A percentile compares a stretch with the other conserved stretches of the same genome.
Evolutionary conservation across 345 rosid genomes (phyloP).

Genomic region (Salix dunnii): DNA sequence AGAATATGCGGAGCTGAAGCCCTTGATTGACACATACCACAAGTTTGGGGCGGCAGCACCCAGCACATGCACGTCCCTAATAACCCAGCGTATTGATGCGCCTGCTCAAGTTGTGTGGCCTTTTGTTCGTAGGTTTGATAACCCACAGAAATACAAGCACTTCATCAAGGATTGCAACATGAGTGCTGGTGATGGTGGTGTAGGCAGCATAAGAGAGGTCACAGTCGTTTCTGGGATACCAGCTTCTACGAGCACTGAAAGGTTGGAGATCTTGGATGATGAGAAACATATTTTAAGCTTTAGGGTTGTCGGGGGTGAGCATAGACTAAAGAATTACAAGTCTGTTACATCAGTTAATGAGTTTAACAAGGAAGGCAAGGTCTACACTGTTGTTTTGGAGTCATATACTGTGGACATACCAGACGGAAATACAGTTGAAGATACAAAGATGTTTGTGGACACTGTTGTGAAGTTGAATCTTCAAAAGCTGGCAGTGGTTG

Average conservation of each 20-base stretch:
- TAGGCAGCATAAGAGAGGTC: constrained; percentile 74
- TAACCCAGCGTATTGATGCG: constrained; percentile 69
- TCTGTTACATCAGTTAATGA: constrained; percentile 79
- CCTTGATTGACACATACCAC: constrained; percentile 55
- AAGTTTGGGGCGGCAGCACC: constrained; percentile 43
- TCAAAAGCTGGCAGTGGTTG: constrained; percentile 69
- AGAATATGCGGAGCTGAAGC: constrained; percentile 47
- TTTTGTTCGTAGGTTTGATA: constrained; percentile 55
- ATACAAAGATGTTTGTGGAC: constrained; percentile 82
- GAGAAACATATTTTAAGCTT: constrained; percentile 66
- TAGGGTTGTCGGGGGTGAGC: constrained; percentile 79
- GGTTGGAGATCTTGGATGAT: constrained; percentile 73
- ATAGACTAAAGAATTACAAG: constrained; percentile 64
- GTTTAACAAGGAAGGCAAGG: constrained; percentile 38
- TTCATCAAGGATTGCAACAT: constrained; percentile 68
- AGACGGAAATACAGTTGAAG: constrained; percentile 66
- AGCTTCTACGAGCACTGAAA: constrained; percentile 78
- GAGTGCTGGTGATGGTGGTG: constrained; percentile 43
- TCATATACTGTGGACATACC: constrained; percentile 82
- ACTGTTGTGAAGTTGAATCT: constrained; percentile 91
- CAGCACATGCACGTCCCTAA: constrained; percentile 64
- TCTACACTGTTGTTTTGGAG: constrained; percentile 67
- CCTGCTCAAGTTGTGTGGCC: constrained; percentile 66
- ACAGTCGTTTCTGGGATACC: constrained; percentile 76
- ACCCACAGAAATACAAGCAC: constrained; percentile 79